Evolutionary conservation across 169 alveolate genomes (phyloP), one percentile per base, ranked within the genome.

Genomic region (Eimeria falciformis): DNA sequence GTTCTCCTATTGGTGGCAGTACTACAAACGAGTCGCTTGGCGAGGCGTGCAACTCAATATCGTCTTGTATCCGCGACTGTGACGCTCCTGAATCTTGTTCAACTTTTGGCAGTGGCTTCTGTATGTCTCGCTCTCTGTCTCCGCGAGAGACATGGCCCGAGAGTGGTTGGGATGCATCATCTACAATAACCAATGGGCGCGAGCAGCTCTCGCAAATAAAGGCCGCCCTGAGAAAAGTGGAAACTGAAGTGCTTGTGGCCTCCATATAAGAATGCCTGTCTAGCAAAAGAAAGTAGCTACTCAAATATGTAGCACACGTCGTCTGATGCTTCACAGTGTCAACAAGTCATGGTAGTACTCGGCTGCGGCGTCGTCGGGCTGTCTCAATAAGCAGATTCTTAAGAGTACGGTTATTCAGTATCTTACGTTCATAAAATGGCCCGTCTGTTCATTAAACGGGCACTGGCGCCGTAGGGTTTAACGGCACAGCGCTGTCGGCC

Each of bases 131-230:
- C 65, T 53, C 65, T 53, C 65, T 21, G 25, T 53, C n/a, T 53
- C n/a, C 65, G 17, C n/a, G 2, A 53, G 65, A 12, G 9, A 53
- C n/a, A 21, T 21, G 25, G 65, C n/a, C n/a, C 65, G 25, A 53
- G n/a, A 53, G 65, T 17, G 65, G n/a, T 17, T 12, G 65, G 65
- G 25, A 12, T 21, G 65, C 65, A 53, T 53, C 65, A 17, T 53
- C 65, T 53, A 81, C 55, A 3, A 81, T 68, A 6, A 81, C 90
- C 27, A 81, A 71, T 2, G 65, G 90, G n/a, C 90, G 77, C 43
- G 90, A 81, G 58, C 90, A 81, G 58, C 62, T 27, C 58, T 56
- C 77, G 90, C 90, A 81, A 33, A 53, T 21, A 46, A 53, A 43
- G 58, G 90, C 53, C 23, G 90, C 90, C 40, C 62, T 81, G 56